Base-by-base conservation (phyloP, 2,329 filamentous ascomycete species). In the Fusarium praegraminearum region DNA sequence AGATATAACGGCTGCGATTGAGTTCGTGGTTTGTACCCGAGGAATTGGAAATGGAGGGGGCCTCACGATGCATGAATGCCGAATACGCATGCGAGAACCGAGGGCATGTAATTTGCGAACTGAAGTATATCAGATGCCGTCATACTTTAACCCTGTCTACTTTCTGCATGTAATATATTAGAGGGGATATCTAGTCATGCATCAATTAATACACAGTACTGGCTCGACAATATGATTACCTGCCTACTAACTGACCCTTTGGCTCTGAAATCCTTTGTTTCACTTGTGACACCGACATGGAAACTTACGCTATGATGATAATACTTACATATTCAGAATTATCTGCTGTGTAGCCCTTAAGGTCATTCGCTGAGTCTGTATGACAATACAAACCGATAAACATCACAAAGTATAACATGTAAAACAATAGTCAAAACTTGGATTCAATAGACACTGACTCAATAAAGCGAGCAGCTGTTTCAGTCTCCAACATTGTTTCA, bases 11-110 rank as follows among this genome's bases (percentile, higher is more conserved):
- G 65, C 30, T 61, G 33, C 40, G 65, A 38, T 68, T 60, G 44
- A 57, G 45, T 33, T 24, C 43, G 36, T 26, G 44, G 26, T 40
- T 63, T 52, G 54, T 68, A 64, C 63, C 49, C 63, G 67, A 70
- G 63, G 67, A 65, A 46, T 56, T 61, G 65, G 65, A 68, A 67
- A 66, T 55, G 60, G 65, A 69, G 66, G 65, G 58, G 44, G 51
- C 20, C 43, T 59, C 35, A 62, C 47, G 44, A 59, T 58, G 53
- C 57, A 45, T 40, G 22, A 35, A 22, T 10, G 40, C 46, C 59
- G 61, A 63, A 63, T 63, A 63, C 59, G 61, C 36, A 63, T 64
- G 61, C 58, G 61, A 63, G 61, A 62, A 62, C 61, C 50, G 61
- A 63, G 61, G 59, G 18, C 18, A 47, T 63, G 8, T 51, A 7